Percentiles rank a stretch among this genome's conserved stretches.
These are phyloP conservation scores for Raffaelea deltoideospora DNA, from an alignment of 2,329 filamentous ascomycete species.

Conservation along the genomic window DNA sequence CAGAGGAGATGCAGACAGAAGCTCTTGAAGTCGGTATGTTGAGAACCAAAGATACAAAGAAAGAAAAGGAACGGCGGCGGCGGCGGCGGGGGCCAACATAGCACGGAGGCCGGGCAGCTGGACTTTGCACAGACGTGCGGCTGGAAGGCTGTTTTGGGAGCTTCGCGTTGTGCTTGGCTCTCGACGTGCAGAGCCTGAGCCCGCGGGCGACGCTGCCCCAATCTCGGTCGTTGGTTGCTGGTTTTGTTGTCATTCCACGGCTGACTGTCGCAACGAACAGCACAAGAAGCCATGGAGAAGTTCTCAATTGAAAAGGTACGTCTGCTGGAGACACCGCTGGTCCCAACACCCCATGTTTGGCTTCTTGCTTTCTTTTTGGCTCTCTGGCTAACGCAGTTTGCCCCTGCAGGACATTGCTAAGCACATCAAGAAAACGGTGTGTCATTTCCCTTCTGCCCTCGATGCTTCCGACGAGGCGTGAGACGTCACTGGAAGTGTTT, in stretches of 20 bases:
- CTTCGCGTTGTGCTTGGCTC: too few relatives aligned
- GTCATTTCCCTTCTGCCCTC: conserved; percentile 10
- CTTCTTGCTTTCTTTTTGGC: not conserved
- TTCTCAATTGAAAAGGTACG: conserved; percentile 46
- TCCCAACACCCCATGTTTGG: not conserved
- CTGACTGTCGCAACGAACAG: conserved; percentile 18
- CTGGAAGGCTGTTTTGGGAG: too few relatives aligned
- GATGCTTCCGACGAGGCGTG: not conserved
- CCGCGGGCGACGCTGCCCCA: too few relatives aligned
- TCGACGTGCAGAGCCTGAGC: too few relatives aligned
- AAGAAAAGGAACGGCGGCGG: too few relatives aligned
- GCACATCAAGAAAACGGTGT: conserved; percentile 84
- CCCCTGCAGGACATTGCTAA: conserved; percentile 70
- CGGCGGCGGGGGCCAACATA: too few relatives aligned
- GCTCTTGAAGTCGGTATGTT: conserved; percentile 85
- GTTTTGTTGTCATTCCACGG: too few relatives aligned
- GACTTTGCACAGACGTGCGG: too few relatives aligned
- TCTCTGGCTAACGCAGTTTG: conserved; percentile 1
- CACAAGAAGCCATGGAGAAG: conserved; percentile 48
- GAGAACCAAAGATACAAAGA: too few relatives aligned
- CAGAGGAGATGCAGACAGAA: conserved; percentile 93
- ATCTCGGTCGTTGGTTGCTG: too few relatives aligned
- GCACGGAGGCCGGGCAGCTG: too few relatives aligned
- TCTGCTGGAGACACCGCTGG: not conserved
- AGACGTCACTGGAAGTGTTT: too few relatives aligned